Evolutionary conservation across 371 early-diverging fungal genomes (phyloP).

Genomic region (Rhizopus stolonifer): DNA sequence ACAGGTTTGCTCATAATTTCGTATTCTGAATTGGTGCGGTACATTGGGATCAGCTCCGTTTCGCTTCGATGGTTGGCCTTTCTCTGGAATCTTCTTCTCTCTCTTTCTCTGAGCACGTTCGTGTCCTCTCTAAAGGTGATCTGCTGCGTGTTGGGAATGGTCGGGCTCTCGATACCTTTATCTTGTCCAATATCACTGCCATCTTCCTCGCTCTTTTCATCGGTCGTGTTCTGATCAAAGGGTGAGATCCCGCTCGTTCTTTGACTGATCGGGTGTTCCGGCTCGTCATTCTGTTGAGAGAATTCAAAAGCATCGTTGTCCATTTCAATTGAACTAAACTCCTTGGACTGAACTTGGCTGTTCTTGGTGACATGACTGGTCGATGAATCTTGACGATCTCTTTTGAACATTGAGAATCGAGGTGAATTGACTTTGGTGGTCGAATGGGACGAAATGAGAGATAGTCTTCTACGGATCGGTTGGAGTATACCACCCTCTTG

Average conservation of each 20-base stretch:
- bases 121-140: conserved; percentile 31
- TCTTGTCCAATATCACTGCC: background rate
- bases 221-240: background rate
- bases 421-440: conserved; percentile 16
- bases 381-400: background rate
- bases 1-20: conserved; percentile 26
- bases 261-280: background rate
- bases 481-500: conserved; percentile 8
- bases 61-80: conserved; percentile 1
- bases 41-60: conserved; percentile 3
- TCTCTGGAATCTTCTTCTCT: conserved; percentile 15
- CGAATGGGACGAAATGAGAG: conserved; percentile 28
- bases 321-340: conserved; percentile 12
- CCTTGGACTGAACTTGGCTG: conserved; percentile 1
- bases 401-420: conserved; percentile 3
- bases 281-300: too few species aligned
- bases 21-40: conserved; percentile 21
- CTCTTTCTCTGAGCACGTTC: conserved; percentile 23
- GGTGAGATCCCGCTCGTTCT: background rate
- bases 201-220: background rate
- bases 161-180: background rate
- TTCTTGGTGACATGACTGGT: background rate
- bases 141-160: conserved; percentile 15
- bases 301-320: too few species aligned
- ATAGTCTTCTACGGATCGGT: conserved; percentile 28